Evolutionary conservation across 495 filamentous ascomycete species (phyloP), one percentile per base, ranked within the genome.

Genomic region (Hypoxylon lenormandii): DNA sequence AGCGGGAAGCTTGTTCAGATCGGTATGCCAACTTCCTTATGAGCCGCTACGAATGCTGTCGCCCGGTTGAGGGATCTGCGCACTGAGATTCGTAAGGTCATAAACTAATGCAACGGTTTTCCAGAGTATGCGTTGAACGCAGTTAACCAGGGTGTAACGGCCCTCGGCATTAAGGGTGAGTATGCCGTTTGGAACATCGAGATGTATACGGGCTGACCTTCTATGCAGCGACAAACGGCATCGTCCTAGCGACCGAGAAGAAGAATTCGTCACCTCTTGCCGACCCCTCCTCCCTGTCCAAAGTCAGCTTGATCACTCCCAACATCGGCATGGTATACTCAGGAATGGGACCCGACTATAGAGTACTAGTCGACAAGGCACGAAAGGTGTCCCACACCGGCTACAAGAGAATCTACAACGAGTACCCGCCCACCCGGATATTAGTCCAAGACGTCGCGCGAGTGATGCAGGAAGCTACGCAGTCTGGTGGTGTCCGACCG

Each of bases 321-420:
- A 93, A 99, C 86, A 97, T 98, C 82, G 96, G 96, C 78, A 98
- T 97, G 96, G 96, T 99, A 74, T 99, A 99, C 83, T 91, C 91
- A 19, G 95, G 95, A 77, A 99, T 98, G 95, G 93, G 96, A 15
- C 95, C 95, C 52, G 96, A 99, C 81, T 99, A 98, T 83, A 89
- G 95, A 72, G 92, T 98, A 45, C 88, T 99, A 46, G 96, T 97
- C 61, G 95, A 99, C 83, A 93, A 92, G 78, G 96, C 95, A 64
- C 93, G 95, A 69, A 98, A 97, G 81, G 95, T 97, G 60, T 95
- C 92, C n/a, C 96, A 99, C 82, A 97, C 96, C 47, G 90, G 90
- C 79, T 99, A 98, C 88, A 99, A 99, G 86, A 93, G 95, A 78
- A 91, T 99, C 80, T 99, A 99, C 85, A 99, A 99, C 81, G 95